phyloP scores from a whole-genome alignment of 2,329 filamentous ascomycete species.

The Arthrobotrys iridis region DNA sequence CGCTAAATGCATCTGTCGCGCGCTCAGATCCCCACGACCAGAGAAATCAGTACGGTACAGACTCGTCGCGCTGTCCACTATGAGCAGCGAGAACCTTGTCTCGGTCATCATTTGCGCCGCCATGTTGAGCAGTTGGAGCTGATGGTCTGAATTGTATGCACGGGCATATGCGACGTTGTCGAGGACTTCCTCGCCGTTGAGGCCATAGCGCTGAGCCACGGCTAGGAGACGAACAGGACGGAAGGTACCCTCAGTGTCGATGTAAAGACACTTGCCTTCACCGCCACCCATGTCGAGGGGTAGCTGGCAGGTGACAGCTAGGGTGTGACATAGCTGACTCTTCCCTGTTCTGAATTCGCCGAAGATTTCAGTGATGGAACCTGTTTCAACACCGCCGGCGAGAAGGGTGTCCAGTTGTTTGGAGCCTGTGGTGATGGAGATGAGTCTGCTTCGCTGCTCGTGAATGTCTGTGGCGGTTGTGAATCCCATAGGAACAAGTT shows the following conservation, averaged over 20 bases:
- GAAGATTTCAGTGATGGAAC: conserved; percentile 97
- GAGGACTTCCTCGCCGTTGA: conserved; percentile 95
- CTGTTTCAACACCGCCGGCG: conserved; percentile 93
- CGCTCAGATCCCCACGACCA: conserved; percentile 96
- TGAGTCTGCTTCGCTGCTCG: conserved; percentile 91
- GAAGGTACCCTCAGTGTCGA: conserved; percentile 98
- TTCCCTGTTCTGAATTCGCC: conserved; percentile 98
- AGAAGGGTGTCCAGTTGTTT: conserved; percentile 96
- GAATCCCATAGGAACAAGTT: conserved; percentile 97
- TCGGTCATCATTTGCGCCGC: conserved; percentile 99
- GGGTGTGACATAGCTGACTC: conserved; percentile 96
- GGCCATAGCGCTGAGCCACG: conserved; percentile 91
- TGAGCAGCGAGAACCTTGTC: conserved; percentile 92
- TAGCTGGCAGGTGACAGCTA: conserved; percentile 97
- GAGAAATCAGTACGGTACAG: conserved; percentile 96
- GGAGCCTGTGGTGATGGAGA: conserved; percentile 96
- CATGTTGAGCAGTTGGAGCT: conserved; percentile 92
- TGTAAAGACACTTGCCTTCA: conserved; percentile 97
- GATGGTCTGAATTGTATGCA: conserved; percentile 98
- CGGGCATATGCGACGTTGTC: conserved; percentile 98
- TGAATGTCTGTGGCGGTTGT: conserved; percentile 99
- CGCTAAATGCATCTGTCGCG: conserved; percentile 84
- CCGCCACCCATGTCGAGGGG: conserved; percentile 99
- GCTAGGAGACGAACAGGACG: conserved; percentile 88
- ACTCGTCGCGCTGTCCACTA: conserved; percentile 95